These are phyloP conservation scores for Penicillium expansum DNA, from an alignment of 2,329 filamentous ascomycete genomes.

Conservation along the genomic window DNA sequence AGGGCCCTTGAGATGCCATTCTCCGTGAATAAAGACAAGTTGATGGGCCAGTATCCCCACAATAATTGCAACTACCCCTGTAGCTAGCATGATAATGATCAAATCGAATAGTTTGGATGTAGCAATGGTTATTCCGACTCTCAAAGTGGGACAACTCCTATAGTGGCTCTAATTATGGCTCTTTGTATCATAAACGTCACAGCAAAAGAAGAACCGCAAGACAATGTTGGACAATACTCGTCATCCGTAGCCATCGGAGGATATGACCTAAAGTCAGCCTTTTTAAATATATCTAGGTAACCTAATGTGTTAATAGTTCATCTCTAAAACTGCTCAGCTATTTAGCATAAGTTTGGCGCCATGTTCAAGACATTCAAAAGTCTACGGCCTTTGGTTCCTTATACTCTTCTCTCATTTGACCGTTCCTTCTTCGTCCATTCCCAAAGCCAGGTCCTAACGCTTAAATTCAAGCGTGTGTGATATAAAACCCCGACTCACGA, in stretches of 20 bases:
- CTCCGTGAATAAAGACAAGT: slow-evolving; percentile 7
- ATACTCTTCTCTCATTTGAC: not conserved
- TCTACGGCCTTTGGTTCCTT: too few relatives aligned
- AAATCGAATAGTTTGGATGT: not conserved
- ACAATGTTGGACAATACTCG: not conserved
- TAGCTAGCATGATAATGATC: not conserved
- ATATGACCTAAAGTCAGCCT: not conserved
- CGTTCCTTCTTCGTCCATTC: not conserved
- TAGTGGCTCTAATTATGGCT: not conserved
- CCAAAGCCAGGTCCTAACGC: not conserved
- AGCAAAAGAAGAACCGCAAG: not conserved
- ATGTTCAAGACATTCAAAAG: not conserved
- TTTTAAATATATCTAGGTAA: not conserved
- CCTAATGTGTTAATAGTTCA: not conserved
- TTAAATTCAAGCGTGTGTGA: not conserved
- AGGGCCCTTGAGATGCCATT: slow-evolving; percentile 6
- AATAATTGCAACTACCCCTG: not conserved
- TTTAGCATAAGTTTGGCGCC: not conserved
- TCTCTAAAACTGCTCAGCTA: not conserved
- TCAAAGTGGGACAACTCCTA: not conserved
- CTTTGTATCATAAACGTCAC: not conserved
- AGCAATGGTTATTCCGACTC: not conserved
- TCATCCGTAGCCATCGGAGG: not conserved
- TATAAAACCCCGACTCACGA: too few relatives aligned
- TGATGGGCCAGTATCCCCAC: not conserved